Conservation (phyloP, 495 filamentous ascomycete genomes). For the Penicillium taxi region DNA sequence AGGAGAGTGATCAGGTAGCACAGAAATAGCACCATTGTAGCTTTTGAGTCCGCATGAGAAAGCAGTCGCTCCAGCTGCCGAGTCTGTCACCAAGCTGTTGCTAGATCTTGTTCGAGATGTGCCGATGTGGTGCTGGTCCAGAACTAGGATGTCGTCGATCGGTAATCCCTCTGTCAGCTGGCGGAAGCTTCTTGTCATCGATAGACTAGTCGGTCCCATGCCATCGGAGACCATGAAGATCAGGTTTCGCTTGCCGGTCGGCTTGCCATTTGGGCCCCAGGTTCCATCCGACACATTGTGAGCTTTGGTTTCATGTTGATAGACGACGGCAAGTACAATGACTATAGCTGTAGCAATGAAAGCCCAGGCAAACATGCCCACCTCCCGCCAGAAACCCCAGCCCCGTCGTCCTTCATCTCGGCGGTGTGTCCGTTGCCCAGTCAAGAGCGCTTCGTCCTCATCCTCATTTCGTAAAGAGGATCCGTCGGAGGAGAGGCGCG, state of each 20-base stretch:
- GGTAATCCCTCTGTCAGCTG: conserved; percentile 63
- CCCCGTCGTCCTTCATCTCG: conserved; percentile 25
- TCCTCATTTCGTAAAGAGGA: conserved; percentile 42
- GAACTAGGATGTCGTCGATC: conserved; percentile 59
- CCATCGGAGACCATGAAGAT: conserved; percentile 99
- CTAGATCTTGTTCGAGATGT: conserved; percentile 78
- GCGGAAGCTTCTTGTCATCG: conserved; percentile 72
- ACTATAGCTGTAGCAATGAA: conserved; percentile 74
- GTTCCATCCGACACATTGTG: conserved; percentile 12
- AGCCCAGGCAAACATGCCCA: conserved; percentile 80
- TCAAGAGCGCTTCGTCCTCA: conserved; percentile 61
- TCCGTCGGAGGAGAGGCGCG: conserved; percentile 35
- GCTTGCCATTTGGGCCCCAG: conserved; percentile 41
- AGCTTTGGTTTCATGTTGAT: conserved; percentile 51
- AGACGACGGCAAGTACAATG: conserved; percentile 65
- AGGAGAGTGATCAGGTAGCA: conserved; percentile 72
- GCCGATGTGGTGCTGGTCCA: conserved; percentile 84
- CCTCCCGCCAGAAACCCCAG: conserved; percentile 55
- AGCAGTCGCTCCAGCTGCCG: conserved; percentile 89
- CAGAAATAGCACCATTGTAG: conserved; percentile 93
- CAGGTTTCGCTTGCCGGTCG: conserved; percentile 75
- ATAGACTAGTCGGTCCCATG: conserved; percentile 90
- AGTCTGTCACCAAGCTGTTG: conserved; percentile 81
- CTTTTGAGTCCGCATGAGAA: conserved; percentile 89
- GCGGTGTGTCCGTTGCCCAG: conserved; percentile 39